Evolutionary conservation across 2,329 filamentous ascomycete genomes (phyloP), one percentile per base, ranked within the genome.

Genomic region (Magnaporthales sp.): DNA sequence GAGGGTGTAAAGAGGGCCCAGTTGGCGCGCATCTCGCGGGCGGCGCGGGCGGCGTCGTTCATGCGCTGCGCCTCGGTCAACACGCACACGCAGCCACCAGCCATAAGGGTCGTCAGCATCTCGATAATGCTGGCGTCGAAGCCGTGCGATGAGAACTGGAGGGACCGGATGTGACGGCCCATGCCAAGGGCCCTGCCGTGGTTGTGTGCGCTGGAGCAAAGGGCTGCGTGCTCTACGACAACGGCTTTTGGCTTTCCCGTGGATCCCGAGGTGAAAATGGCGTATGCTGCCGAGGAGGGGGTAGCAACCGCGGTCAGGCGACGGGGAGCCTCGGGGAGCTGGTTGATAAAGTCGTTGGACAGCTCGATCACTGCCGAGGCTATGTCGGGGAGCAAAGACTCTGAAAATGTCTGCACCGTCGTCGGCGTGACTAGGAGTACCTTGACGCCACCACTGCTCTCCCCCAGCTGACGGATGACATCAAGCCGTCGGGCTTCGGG

Each of bases 71-170:
- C 73, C 1, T 81, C 76, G 6, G 81, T 80, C 0, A 87, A 85
- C 0, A 89, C 77, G 67, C 86, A 89, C 6, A 89, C 78, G 66
- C 84, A 87, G 0, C 84, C 86, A 24, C 87, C 87, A 27, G 80
- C 76, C 10, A 83, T 77, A 2, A 89, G 75, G 0, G 84, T 81
- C 0, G 82, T 81, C 67, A 87, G 80, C 1, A 84, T 81, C 69
- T 87, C 85, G 2, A 80, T 72, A 27, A 87, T 74, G 58, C 81
- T 80, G 15, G 84, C 79, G 68, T 88, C 84, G 62, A 85, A 83
- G 7, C 81, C 83, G 71, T 82, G 85, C 19, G 82, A 84, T 2
- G 84, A 85, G 67, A 85, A 81, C 67, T 86, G 83, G 73, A 89
- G 79, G 3, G 88, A 83, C 6, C 89, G 81, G 10, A 85, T 86